Evolutionary conservation across 768 basidiomycete genomes (phyloP), one percentile per base, ranked within the genome.

Genomic region (Macrolepiota dolichaula): DNA sequence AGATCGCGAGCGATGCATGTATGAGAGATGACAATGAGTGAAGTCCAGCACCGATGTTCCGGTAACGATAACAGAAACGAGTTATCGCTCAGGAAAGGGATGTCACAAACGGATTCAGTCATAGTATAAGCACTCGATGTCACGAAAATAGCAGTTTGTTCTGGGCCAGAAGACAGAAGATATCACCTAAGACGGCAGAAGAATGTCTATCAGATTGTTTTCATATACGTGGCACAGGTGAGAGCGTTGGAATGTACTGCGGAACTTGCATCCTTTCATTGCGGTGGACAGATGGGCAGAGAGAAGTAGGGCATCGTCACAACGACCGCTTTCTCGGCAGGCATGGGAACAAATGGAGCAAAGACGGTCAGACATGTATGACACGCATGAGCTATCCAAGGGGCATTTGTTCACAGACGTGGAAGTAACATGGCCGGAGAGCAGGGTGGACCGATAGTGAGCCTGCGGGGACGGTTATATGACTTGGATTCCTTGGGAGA

Each of bases 61-160:
- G 40, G 32, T 24, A 35, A 12, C 11, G n/a, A 19, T 17, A 19
- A 19, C 7, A 25, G 35, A 22, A 54, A 53, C 5, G 13, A 22
- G 13, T 37, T 24, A 25, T 19, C 10, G 36, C 24, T 15, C 47
- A 19, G 22, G 49, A 50, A 24, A 36, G 49, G 35, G 50, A 51
- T 36, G 22, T 27, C 12, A 50, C 25, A 38, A 36, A n/a, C 12
- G 32, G 24, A 27, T n/a, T 12, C 9, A 29, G 37, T 12, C 57
- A 29, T 59, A 38, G 22, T 17, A 51, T 38, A 19, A 50, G n/a
- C 38, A 59, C 49, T 51, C 17, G 24, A 32, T 19, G 46, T 9
- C 46, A 58, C 57, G 35, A 36, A 58, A 59, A 51, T 59, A 51
- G 57, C n/a, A 59, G 38, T 37, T 9, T 25, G 57, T 47, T 51